Conservation (phyloP, 2,329 filamentous ascomycete genomes). For the Davidsoniella neocaledoniae region DNA sequence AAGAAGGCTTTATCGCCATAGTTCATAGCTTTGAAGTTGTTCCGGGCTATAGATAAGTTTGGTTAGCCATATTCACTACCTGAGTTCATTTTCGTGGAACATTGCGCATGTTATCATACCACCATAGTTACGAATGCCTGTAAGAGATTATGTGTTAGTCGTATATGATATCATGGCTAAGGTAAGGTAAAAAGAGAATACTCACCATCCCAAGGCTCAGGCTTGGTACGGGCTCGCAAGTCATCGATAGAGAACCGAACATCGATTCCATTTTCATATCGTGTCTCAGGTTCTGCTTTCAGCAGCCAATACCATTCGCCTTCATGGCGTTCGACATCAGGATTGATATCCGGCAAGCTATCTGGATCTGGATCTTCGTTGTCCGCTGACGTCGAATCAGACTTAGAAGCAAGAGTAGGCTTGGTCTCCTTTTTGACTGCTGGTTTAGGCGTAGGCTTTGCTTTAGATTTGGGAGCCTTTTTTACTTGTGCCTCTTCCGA, state of each 20-base stretch:
- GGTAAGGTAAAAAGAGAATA: conserved; percentile 14
- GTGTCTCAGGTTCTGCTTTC: conserved; percentile 77
- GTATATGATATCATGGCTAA: not conserved
- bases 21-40: conserved; percentile 84
- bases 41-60: conserved; percentile 39
- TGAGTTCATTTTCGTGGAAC: no score
- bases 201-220: conserved; percentile 84
- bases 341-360: conserved; percentile 22
- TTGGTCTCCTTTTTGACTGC: conserved; percentile 1
- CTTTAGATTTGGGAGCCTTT: not conserved
- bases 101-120: conserved; percentile 18
- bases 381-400: not conserved
- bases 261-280: conserved; percentile 72
- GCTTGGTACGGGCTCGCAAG: conserved; percentile 49
- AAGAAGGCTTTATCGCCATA: conserved; percentile 88
- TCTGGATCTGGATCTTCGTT: conserved; percentile 20
- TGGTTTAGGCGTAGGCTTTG: conserved; percentile 2
- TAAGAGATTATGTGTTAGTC: not conserved
- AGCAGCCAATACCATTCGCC: conserved; percentile 54
- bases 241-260: conserved; percentile 94
- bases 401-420: not conserved
- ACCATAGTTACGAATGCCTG: conserved; percentile 33
- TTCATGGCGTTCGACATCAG: conserved; percentile 23
- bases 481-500: not conserved
- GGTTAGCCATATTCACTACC: not conserved